Conservation (phyloP, 805 yeast species). For the Kazachstania bromeliacearum region DNA sequence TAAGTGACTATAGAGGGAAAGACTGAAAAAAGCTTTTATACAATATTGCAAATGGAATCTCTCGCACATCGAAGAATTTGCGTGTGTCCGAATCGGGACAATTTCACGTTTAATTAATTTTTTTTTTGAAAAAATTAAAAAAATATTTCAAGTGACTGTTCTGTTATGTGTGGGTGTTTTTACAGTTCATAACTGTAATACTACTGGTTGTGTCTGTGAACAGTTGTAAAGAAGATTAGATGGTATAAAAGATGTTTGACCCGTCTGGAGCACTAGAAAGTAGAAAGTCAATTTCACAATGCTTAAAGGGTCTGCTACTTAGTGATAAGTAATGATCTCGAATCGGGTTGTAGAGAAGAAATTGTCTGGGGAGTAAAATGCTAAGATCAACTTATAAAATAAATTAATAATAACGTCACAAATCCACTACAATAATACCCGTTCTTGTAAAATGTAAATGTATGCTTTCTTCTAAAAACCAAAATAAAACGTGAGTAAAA, state of each 20-base stretch:
- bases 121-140: background rate
- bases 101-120: too few relatives aligned
- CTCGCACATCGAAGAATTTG: background rate
- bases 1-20: background rate
- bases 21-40: background rate
- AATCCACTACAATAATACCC: constrained; percentile 33
- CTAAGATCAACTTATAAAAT: background rate
- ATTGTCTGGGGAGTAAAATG: constrained; percentile 23
- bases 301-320: constrained; percentile 10
- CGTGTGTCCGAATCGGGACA: background rate
- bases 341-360: constrained; percentile 32
- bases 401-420: constrained; percentile 17
- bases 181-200: background rate
- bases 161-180: constrained; percentile 1
- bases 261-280: constrained; percentile 21
- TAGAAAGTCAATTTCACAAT: constrained; percentile 2
- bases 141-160: background rate
- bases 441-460: constrained; percentile 28
- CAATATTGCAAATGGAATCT: background rate
- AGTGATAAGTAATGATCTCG: constrained; percentile 18
- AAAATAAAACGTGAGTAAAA: background rate
- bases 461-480: constrained; percentile 13
- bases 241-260: constrained; percentile 18
- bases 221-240: background rate
- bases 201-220: background rate